A percentile compares a stretch with the other conserved stretches of the same genome.
phyloP scores from a whole-genome alignment of 345 rosid species.

The Dimocarpus longan region DNA sequence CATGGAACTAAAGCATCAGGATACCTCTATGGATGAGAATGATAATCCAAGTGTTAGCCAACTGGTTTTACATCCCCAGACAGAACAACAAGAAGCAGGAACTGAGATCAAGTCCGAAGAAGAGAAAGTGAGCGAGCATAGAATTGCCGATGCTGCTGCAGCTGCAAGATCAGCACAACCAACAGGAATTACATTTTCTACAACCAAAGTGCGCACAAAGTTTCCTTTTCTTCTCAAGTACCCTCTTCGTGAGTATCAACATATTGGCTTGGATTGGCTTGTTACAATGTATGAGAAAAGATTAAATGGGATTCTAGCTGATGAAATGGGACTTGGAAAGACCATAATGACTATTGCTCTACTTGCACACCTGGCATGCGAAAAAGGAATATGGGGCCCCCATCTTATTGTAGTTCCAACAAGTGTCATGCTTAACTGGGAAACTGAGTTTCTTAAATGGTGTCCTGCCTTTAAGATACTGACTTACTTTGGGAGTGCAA shows the following conservation, averaged over 20 bases:
- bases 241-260: constrained; percentile 98
- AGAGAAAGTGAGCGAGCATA: constrained; percentile 54
- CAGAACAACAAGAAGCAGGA: constrained; percentile 42
- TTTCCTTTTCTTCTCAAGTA: constrained; percentile 97
- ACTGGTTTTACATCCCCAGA: constrained; percentile 31
- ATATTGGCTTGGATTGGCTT: constrained; percentile 99
- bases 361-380: constrained; percentile 97
- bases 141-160: constrained; percentile 97
- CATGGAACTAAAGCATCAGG: constrained; percentile 42
- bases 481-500: constrained; percentile 98
- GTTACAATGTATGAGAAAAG: constrained; percentile 99
- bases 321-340: constrained; percentile 99
- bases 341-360: constrained; percentile 99
- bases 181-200: constrained; percentile 93
- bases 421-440: constrained; percentile 99
- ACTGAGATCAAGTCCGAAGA: constrained; percentile 40
- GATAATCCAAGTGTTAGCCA: constrained; percentile 41
- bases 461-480: constrained; percentile 99
- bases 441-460: constrained; percentile 99
- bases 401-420: constrained; percentile 99
- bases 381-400: constrained; percentile 99
- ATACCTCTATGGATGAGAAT: constrained; percentile 39
- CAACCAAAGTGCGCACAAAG: constrained; percentile 95
- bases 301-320: constrained; percentile 97
- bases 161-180: constrained; percentile 99